A percentile compares a stretch with the other conserved stretches of the same genome.
Conservation (phyloP, 1,284 basidiomycete species). For the Phellopilus nigrolimitatus region DNA sequence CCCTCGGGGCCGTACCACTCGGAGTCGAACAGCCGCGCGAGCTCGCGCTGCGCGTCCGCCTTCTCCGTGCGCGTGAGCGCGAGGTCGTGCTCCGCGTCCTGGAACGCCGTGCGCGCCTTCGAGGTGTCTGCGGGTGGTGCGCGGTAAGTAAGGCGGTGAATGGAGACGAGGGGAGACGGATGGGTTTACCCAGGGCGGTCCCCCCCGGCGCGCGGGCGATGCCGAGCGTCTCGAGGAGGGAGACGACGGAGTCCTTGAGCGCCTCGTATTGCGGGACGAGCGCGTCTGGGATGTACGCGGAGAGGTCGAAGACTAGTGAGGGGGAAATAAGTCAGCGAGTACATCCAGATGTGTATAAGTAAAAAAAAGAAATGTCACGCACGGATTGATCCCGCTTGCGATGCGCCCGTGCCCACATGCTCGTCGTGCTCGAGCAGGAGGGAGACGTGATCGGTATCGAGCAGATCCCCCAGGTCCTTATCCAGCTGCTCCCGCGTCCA, state of each 20-base stretch:
- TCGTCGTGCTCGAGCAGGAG: constrained; percentile 74
- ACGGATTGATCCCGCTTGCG: constrained; percentile 54
- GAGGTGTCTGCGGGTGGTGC: constrained; percentile 39
- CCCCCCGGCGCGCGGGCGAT: constrained; percentile 41
- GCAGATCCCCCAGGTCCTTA: constrained; percentile 59
- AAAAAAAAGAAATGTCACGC: constrained; percentile 31
- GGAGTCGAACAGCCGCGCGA: constrained; percentile 59
- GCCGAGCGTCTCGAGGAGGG: constrained; percentile 66
- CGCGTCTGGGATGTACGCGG: constrained; percentile 84
- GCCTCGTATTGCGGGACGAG: constrained; percentile 74
- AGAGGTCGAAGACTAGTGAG: constrained; percentile 69
- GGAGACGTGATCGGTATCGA: constrained; percentile 68
- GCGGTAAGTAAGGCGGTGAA: not conserved
- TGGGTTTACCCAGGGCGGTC: constrained; percentile 40
- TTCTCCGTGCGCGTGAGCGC: constrained; percentile 42
- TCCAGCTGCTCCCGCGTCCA: constrained; percentile 54
- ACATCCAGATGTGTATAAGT: too few species aligned
- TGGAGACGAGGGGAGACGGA: not conserved
- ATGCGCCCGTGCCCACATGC: constrained; percentile 43
- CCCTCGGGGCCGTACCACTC: constrained; percentile 76
- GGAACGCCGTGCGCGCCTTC: constrained; percentile 60
- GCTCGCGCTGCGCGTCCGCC: constrained; percentile 44
- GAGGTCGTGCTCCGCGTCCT: constrained; percentile 54
- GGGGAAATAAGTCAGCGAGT: constrained; percentile 11
- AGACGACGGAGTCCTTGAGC: constrained; percentile 59